Evolutionary conservation across 805 yeast genomes (phyloP).

Genomic region (Yarrowia divulgata): DNA sequence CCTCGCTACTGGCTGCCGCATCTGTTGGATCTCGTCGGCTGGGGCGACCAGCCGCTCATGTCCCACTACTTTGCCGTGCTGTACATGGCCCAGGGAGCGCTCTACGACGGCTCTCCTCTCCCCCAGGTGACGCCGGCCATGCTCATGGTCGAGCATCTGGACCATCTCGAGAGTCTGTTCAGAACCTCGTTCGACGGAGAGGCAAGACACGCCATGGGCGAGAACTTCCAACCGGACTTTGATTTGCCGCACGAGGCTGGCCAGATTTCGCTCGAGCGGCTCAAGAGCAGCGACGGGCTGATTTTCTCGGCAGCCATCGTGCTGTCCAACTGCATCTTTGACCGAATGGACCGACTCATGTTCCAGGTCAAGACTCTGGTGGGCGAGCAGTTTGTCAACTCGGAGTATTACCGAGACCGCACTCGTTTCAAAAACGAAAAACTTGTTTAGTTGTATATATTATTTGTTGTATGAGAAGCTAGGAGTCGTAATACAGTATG

Average conservation of each 20-base stretch:
- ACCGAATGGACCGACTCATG: constrained; percentile 49
- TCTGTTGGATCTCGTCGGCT: constrained; percentile 46
- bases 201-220: constrained; percentile 26
- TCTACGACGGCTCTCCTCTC: constrained; percentile 47
- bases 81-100: constrained; percentile 49
- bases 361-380: constrained; percentile 49
- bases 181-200: neutral
- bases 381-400: constrained; percentile 50
- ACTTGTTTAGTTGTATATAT: neutral
- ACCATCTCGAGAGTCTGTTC: constrained; percentile 14
- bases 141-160: constrained; percentile 42
- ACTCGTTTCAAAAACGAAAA: constrained; percentile 14
- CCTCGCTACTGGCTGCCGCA: constrained; percentile 44
- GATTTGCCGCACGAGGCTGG: neutral
- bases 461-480: neutral
- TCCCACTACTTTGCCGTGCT: constrained; percentile 48
- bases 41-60: constrained; percentile 47
- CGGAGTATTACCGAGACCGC: constrained; percentile 40
- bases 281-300: constrained; percentile 45
- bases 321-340: constrained; percentile 47
- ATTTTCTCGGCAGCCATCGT: constrained; percentile 45
- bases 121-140: constrained; percentile 50
- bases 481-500: too few species aligned
- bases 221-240: neutral
- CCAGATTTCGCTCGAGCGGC: constrained; percentile 24